phyloP scores from a whole-genome alignment of 2,329 filamentous ascomycete genomes.

The Fusarium guadeloupense region DNA sequence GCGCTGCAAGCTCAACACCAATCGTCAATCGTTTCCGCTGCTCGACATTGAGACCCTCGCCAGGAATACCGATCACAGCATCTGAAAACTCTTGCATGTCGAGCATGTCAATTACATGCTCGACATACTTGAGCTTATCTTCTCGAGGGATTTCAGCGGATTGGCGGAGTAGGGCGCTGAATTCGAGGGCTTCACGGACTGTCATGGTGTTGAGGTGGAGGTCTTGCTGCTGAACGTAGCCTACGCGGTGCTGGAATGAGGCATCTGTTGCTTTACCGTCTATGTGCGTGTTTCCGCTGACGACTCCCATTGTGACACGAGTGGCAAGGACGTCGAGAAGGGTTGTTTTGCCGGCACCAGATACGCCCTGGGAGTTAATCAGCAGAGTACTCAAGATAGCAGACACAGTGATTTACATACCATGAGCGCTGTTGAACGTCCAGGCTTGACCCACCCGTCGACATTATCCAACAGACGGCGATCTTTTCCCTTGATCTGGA shows the following conservation, averaged over 20 bases:
- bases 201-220: conserved; percentile 75
- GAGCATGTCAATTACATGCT: conserved; percentile 43
- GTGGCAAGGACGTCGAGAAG: conserved; percentile 77
- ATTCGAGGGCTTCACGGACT: conserved; percentile 60
- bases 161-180: conserved; percentile 74
- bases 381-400: background rate
- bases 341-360: conserved; percentile 80
- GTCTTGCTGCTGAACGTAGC: conserved; percentile 78
- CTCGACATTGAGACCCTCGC: conserved; percentile 59
- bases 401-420: background rate
- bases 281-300: conserved; percentile 75
- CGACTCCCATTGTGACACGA: conserved; percentile 77
- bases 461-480: conserved; percentile 75
- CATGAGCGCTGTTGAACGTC: conserved; percentile 69
- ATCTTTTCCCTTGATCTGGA: conserved; percentile 71
- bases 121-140: conserved; percentile 44
- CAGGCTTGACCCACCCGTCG: conserved; percentile 81
- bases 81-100: conserved; percentile 71
- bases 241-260: conserved; percentile 73
- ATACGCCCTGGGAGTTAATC: conserved; percentile 59
- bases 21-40: conserved; percentile 71
- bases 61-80: conserved; percentile 63
- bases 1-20: conserved; percentile 78
- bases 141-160: conserved; percentile 61
- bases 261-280: conserved; percentile 71